Base-by-base conservation (phyloP, 441 rosid genomes). In the Pelargonium fulgidum region DNA sequence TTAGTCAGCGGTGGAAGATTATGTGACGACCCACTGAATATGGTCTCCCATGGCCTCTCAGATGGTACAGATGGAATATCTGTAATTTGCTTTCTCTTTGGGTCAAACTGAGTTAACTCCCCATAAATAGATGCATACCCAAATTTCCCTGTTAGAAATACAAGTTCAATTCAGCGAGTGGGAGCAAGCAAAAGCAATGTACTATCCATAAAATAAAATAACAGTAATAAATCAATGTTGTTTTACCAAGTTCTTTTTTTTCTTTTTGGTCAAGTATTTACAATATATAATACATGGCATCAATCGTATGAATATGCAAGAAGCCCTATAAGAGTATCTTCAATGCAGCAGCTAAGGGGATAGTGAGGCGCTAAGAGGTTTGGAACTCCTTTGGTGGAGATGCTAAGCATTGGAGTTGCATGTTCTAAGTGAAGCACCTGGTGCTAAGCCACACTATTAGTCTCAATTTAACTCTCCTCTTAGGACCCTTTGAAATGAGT, bases 51-150 rank as follows among this genome's bases (percentile, higher is more conserved):
- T 0, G 90, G 86, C 79, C 87, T 95, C 76, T 81, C 98, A 0
- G 95, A 81, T 3, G 86, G 79, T 19, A 69, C 65, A 4, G 84
- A 76, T 17, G 82, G 81, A 44, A 67, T 79, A 81, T 79, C 73
- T 36, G 83, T 58, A 7, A 45, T 75, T 62, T 81, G 75, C 33
- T 62, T 74, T 73, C 81, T 83, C 81, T 84, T 82, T 61, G 17
- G 72, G 41, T 83, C 84, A 47, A 79, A 79, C 68, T 82, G 85
- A 0, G 89, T 85, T 33, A 95, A 82, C 75, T 92, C 82, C 2
- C 98, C 98, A n/a, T 92, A 89, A 62, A 95, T 67, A 3, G 99
- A 87, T 14, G 91, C 73, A 65, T 95, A 92, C 13, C 98, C 98
- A 56, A 76, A 64, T 65, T 78, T 83, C 72, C 83, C 92, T 86